These are phyloP conservation scores for Picochlorum sp. DNA, from an alignment of 139 green algal genomes.

Conservation along the genomic window DNA sequence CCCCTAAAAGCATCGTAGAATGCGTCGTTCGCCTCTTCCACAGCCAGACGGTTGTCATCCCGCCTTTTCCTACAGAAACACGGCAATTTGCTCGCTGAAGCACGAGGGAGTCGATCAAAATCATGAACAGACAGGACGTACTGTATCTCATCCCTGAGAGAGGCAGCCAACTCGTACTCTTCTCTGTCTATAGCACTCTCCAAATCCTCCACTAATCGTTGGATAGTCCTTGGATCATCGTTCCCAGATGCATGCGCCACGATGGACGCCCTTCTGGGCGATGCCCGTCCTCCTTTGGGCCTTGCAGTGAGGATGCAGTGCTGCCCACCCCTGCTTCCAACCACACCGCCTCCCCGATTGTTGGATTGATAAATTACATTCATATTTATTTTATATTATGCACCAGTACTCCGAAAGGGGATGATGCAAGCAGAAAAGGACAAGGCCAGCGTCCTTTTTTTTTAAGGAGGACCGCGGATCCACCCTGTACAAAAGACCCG, in stretches of 20 bases:
- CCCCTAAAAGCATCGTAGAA: slow-evolving; percentile 75
- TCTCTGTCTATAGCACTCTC: slow-evolving; percentile 41
- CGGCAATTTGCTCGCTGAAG: neutral
- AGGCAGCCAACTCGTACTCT: slow-evolving; percentile 47
- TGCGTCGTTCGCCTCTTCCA: slow-evolving; percentile 67
- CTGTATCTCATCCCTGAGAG: slow-evolving; percentile 43
- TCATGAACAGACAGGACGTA: slow-evolving; percentile 13
- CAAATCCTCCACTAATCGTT: slow-evolving; percentile 18
- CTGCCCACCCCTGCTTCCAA: too few species aligned
- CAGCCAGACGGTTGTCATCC: slow-evolving; percentile 45
- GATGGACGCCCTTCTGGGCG: neutral
- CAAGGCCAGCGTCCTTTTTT: too few species aligned
- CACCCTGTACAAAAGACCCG: too few species aligned
- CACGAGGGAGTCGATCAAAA: neutral
- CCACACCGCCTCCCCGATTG: too few species aligned
- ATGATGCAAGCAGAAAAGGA: too few species aligned
- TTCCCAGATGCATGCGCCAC: neutral
- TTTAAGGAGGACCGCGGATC: too few species aligned
- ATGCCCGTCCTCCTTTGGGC: neutral
- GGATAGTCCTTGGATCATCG: slow-evolving; percentile 6
- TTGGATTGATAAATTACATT: too few species aligned
- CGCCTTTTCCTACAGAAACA: slow-evolving; percentile 19
- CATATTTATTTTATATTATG: too few species aligned
- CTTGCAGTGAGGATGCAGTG: too few species aligned
- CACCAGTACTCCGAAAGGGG: too few species aligned